Evolutionary conservation across 2,329 filamentous ascomycete species (phyloP).

Genomic region (Xylariaceae sp.): DNA sequence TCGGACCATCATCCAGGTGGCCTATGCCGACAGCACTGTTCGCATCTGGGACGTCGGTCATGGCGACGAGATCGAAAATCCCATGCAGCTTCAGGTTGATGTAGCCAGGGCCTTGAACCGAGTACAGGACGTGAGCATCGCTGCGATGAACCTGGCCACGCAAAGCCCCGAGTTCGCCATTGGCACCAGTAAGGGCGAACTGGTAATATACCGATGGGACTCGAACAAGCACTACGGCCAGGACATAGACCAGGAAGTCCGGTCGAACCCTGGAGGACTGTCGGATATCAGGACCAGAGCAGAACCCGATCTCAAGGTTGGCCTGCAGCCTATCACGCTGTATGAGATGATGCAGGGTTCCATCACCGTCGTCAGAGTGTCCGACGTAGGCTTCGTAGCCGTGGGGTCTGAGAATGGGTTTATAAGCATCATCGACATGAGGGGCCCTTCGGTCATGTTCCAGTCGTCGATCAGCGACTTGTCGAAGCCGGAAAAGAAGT

Average conservation of each 20-base stretch:
- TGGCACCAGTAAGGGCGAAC: slow-evolving; percentile 76
- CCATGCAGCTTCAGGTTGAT: slow-evolving; percentile 75
- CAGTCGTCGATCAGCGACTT: slow-evolving; percentile 68
- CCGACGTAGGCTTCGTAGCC: slow-evolving; percentile 89
- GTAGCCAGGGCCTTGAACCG: slow-evolving; percentile 75
- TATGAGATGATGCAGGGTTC: slow-evolving; percentile 80
- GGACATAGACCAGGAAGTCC: slow-evolving; percentile 48
- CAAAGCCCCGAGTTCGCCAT: slow-evolving; percentile 78
- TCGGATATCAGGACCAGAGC: slow-evolving; percentile 68
- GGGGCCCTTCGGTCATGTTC: slow-evolving; percentile 80
- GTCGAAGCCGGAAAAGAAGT: slow-evolving; percentile 67
- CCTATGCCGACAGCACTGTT: slow-evolving; percentile 88
- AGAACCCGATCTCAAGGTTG: slow-evolving; percentile 70
- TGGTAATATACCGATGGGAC: slow-evolving; percentile 85
- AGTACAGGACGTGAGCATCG: slow-evolving; percentile 71
- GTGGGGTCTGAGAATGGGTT: slow-evolving; percentile 79
- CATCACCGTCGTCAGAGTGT: slow-evolving; percentile 73
- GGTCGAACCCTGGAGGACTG: slow-evolving; percentile 61
- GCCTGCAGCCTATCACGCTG: slow-evolving; percentile 71
- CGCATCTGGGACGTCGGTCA: slow-evolving; percentile 90
- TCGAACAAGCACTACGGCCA: slow-evolving; percentile 66
- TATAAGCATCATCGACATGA: slow-evolving; percentile 77
- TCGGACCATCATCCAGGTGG: slow-evolving; percentile 77
- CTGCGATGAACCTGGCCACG: slow-evolving; percentile 73
- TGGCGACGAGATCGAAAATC: slow-evolving; percentile 89